These are phyloP conservation scores for Colletotrichum sp. DNA, from an alignment of 2,329 filamentous ascomycete genomes.

Conservation along the genomic window DNA sequence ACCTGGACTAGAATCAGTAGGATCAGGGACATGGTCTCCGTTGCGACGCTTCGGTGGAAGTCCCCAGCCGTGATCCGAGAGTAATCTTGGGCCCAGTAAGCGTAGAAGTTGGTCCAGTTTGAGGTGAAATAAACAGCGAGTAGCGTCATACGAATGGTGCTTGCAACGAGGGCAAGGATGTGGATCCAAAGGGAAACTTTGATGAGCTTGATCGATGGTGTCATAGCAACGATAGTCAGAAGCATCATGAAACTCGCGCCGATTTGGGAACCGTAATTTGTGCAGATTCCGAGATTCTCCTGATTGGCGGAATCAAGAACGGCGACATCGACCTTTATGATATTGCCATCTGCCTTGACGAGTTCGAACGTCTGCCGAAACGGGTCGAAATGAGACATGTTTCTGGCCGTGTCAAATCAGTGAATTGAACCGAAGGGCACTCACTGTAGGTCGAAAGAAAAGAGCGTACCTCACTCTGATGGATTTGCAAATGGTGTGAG, in stretches of 20 bases:
- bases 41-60: conserved; percentile 40
- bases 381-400: conserved; percentile 33
- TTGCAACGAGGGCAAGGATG: conserved; percentile 61
- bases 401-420: background rate
- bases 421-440: background rate
- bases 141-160: conserved; percentile 64
- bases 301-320: conserved; percentile 36
- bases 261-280: conserved; percentile 74
- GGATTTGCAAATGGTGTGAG: background rate
- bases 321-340: conserved; percentile 35
- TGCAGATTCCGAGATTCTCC: conserved; percentile 41
- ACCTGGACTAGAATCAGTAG: conserved; percentile 50
- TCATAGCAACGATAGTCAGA: conserved; percentile 69
- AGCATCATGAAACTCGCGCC: conserved; percentile 72
- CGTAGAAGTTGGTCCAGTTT: conserved; percentile 66
- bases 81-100: conserved; percentile 60
- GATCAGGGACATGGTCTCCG: conserved; percentile 46
- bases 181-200: conserved; percentile 73
- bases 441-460: background rate
- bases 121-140: conserved; percentile 65
- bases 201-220: conserved; percentile 66
- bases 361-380: conserved; percentile 40
- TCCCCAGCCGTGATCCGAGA: conserved; percentile 46
- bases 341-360: conserved; percentile 32
- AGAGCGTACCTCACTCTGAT: background rate